A percentile compares a stretch with the other conserved stretches of the same genome.
phyloP scores from a whole-genome alignment of 768 basidiomycete genomes.

The Amanita jacksonii region DNA sequence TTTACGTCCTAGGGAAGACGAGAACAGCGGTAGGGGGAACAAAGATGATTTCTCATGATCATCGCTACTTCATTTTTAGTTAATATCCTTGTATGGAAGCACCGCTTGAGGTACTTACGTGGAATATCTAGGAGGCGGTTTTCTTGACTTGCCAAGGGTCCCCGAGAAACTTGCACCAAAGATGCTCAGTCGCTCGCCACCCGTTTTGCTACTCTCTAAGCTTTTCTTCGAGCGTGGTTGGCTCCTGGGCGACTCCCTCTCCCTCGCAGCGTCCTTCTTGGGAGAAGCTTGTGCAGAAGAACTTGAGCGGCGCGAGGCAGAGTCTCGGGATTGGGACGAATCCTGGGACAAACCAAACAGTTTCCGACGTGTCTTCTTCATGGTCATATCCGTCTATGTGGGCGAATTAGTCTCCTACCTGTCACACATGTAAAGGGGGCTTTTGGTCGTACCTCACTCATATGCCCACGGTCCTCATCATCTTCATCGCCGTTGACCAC shows the following conservation, averaged over 20 bases:
- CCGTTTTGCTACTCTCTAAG: conserved; percentile 34
- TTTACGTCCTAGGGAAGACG: conserved; percentile 31
- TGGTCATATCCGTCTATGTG: conserved; percentile 44
- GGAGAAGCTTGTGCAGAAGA: conserved; percentile 8
- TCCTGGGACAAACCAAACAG: conserved; percentile 59
- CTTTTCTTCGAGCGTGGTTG: conserved; percentile 41
- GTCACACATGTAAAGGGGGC: conserved; percentile 3
- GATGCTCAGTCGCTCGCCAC: conserved; percentile 64
- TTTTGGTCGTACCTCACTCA: conserved; percentile 55
- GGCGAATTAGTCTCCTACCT: too few relatives aligned
- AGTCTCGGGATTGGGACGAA: conserved; percentile 20
- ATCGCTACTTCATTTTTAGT: conserved; percentile 20
- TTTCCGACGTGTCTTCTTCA: conserved; percentile 35
- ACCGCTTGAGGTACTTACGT: conserved; percentile 32
- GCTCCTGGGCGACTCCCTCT: conserved; percentile 21
- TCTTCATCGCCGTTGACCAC: conserved; percentile 22
- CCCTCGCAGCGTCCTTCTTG: conserved; percentile 22
- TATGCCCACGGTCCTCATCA: conserved; percentile 33
- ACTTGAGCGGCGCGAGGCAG: conserved; percentile 10
- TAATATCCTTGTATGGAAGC: not conserved
- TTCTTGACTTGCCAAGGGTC: conserved; percentile 57
- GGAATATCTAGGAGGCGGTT: conserved; percentile 72
- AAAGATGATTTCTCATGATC: conserved; percentile 34
- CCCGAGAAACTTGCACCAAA: conserved; percentile 63
- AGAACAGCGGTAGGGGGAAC: conserved; percentile 41